phyloP scores from a whole-genome alignment of 2,329 filamentous ascomycete species.

The Colletotrichum sp. region DNA sequence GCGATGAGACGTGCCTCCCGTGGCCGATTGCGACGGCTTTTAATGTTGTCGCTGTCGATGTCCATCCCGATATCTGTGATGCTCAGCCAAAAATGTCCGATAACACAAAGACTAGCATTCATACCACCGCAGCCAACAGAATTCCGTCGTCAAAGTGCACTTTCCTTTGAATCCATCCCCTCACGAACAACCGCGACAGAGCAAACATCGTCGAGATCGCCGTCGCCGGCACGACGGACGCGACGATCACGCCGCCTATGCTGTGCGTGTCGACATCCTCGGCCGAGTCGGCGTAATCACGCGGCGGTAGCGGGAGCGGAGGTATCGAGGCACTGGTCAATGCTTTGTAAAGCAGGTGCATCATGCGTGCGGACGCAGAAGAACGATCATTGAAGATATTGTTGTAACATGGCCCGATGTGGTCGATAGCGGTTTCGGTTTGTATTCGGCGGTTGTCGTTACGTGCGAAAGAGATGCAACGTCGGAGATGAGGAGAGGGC shows the following conservation, averaged over 20 bases:
- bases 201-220: conserved; percentile 9
- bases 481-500: background rate
- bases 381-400: background rate
- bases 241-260: conserved; percentile 1
- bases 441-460: background rate
- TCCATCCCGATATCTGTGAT: conserved; percentile 1
- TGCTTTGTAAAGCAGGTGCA: background rate
- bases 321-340: conserved; percentile 4
- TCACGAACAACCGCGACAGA: conserved; percentile 1
- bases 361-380: conserved; percentile 4
- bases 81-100: background rate
- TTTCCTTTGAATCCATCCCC: conserved; percentile 4
- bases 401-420: background rate
- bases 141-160: conserved; percentile 11
- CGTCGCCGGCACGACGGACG: background rate
- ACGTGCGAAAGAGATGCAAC: background rate
- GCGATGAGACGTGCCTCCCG: conserved; percentile 39
- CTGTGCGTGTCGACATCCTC: background rate
- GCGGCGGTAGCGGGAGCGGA: background rate
- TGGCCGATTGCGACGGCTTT: conserved; percentile 39
- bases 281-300: background rate
- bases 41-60: background rate
- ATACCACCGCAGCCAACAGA: background rate
- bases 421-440: background rate
- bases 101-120: background rate